phyloP scores from a whole-genome alignment of 2,329 filamentous ascomycete species.

The Cryphonectria carpinicola region DNA sequence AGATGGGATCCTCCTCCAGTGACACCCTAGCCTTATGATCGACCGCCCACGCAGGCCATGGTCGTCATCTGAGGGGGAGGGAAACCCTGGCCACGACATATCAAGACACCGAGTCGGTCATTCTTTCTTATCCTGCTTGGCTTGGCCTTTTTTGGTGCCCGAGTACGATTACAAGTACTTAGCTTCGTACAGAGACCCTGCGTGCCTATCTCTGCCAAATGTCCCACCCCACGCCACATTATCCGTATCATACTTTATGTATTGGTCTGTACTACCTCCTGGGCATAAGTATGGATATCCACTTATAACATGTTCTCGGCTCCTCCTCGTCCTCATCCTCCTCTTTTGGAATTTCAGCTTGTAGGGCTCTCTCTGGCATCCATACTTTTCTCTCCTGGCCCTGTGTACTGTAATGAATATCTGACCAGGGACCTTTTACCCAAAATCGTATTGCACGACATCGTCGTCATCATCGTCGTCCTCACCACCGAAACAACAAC shows the following conservation, averaged over 20 bases:
- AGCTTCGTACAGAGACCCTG: not conserved
- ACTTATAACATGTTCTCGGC: not conserved
- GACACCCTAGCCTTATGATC: slow-evolving; percentile 12
- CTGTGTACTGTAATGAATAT: not conserved
- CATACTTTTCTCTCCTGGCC: not conserved
- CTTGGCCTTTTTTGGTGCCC: not conserved
- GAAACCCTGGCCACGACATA: not conserved
- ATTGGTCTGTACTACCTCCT: not conserved
- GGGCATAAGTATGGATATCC: not conserved
- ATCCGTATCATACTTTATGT: not conserved
- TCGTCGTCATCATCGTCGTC: not conserved
- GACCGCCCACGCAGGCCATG: slow-evolving; percentile 12
- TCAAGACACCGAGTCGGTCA: slow-evolving; percentile 1
- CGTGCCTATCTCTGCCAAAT: not conserved
- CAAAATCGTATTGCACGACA: not conserved
- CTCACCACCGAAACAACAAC: not conserved
- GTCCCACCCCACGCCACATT: not conserved
- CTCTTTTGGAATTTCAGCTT: not conserved
- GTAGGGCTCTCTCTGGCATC: not conserved
- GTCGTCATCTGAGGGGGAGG: slow-evolving; percentile 9
- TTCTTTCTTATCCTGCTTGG: not conserved
- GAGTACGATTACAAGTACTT: not conserved
- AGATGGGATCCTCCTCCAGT: not conserved
- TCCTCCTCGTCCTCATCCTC: not conserved
- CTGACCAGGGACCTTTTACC: not conserved